These are phyloP conservation scores for Podospora bellae-mahoneyi DNA, from an alignment of 495 filamentous ascomycete species.

Conservation along the genomic window DNA sequence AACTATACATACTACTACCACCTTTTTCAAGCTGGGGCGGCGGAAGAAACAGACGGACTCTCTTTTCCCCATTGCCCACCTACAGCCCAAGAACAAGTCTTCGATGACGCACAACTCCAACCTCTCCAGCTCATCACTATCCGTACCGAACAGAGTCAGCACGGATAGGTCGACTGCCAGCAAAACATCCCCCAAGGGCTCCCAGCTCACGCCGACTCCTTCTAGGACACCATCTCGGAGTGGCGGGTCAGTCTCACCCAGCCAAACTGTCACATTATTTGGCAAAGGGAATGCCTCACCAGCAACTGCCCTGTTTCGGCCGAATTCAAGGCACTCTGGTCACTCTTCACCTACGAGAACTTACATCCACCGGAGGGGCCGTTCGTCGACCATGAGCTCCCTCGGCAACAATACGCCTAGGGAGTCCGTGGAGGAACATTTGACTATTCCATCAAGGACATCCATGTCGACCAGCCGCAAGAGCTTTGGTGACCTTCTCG, in stretches of 20 bases:
- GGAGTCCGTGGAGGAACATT: constrained; percentile 57
- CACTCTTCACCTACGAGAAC: constrained; percentile 66
- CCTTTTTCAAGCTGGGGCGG: constrained; percentile 77
- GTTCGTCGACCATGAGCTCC: constrained; percentile 91
- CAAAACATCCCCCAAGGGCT: constrained; percentile 20
- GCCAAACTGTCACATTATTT: constrained; percentile 30
- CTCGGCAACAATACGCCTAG: constrained; percentile 46
- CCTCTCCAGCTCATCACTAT: constrained; percentile 33
- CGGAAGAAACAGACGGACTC: constrained; percentile 76
- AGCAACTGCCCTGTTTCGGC: constrained; percentile 59
- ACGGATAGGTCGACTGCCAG: constrained; percentile 15
- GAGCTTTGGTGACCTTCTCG: constrained; percentile 86
- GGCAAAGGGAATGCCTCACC: constrained; percentile 40
- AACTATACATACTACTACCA: constrained; percentile 61
- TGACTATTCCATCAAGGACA: constrained; percentile 57
- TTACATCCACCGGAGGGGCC: constrained; percentile 56
- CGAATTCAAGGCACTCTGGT: constrained; percentile 62
- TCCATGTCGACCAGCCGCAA: constrained; percentile 83
- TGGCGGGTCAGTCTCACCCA: constrained; percentile 36
- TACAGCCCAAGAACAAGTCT: constrained; percentile 68
- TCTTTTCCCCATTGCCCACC: constrained; percentile 68
- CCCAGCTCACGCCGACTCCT: constrained; percentile 41
- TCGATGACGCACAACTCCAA: constrained; percentile 30
- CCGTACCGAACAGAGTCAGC: constrained; percentile 27
- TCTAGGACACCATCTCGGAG: constrained; percentile 52